Evolutionary conservation across 306 rosid species (phyloP).

Genomic region (Malus sieversii): DNA sequence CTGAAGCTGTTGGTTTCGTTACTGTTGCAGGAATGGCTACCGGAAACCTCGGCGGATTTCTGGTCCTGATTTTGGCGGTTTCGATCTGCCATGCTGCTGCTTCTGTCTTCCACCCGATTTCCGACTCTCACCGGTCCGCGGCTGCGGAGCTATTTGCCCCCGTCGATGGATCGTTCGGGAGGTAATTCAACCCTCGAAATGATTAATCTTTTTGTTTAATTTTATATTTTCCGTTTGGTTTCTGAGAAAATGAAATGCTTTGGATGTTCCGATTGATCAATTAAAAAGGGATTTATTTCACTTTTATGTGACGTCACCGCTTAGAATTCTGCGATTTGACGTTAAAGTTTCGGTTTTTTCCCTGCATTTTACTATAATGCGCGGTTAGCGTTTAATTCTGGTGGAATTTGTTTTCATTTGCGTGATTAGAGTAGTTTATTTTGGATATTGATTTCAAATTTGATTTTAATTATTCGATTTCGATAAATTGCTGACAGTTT

Average conservation of each 20-base stretch:
- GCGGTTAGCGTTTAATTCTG: neutral
- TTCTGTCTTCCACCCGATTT: slow-evolving; percentile 48
- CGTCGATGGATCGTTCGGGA: slow-evolving; percentile 41
- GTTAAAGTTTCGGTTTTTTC: neutral
- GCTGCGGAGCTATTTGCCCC: slow-evolving; percentile 59
- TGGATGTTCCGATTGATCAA: neutral
- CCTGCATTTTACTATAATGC: neutral
- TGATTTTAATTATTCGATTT: slow-evolving; percentile 5
- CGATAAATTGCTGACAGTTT: slow-evolving; percentile 41
- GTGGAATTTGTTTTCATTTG: slow-evolving; percentile 1
- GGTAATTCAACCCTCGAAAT: slow-evolving; percentile 30
- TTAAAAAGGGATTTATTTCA: neutral
- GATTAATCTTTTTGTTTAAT: neutral
- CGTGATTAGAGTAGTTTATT: neutral
- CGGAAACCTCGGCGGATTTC: slow-evolving; percentile 42
- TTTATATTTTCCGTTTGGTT: neutral
- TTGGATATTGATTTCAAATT: neutral
- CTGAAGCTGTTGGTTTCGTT: slow-evolving; percentile 17
- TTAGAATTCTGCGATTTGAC: neutral
- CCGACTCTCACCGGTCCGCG: slow-evolving; percentile 74
- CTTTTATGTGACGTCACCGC: neutral
- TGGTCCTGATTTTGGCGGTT: slow-evolving; percentile 42
- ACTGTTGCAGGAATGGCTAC: slow-evolving; percentile 66
- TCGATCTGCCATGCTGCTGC: slow-evolving; percentile 47
- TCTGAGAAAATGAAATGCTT: neutral